Conservation (phyloP, 805 yeast species). For the Saturnispora serradocipensis region DNA sequence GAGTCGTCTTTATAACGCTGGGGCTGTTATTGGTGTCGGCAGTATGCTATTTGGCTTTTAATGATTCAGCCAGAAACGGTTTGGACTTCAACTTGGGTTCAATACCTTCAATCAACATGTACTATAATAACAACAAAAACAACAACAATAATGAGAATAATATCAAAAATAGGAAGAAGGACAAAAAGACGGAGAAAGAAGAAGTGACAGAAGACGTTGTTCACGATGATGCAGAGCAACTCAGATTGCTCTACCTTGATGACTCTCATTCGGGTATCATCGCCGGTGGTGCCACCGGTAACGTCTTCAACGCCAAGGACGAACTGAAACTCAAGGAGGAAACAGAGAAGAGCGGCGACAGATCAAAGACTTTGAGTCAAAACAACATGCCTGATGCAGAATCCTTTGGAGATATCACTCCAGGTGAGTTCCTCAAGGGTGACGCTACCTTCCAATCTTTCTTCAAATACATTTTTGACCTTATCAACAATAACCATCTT, state of each 20-base stretch:
- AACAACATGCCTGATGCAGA: slow-evolving; percentile 23
- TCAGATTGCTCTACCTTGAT: slow-evolving; percentile 20
- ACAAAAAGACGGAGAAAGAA: not conserved
- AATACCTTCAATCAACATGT: not conserved
- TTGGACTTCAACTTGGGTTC: not conserved
- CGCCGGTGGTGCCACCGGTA: slow-evolving; percentile 22
- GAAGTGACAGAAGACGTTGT: not conserved
- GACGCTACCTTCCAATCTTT: slow-evolving; percentile 27
- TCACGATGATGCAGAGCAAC: slow-evolving; percentile 17
- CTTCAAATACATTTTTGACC: slow-evolving; percentile 25
- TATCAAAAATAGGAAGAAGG: not conserved
- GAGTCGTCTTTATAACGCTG: not conserved
- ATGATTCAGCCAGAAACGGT: not conserved
- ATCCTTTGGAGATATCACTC: slow-evolving; percentile 19
- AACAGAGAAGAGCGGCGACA: slow-evolving; percentile 20
- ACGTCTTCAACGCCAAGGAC: slow-evolving; percentile 7
- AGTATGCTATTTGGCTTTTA: not conserved
- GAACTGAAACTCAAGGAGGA: slow-evolving; percentile 6
- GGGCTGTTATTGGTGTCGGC: not conserved
- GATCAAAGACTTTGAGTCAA: slow-evolving; percentile 23
- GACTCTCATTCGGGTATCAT: not conserved
- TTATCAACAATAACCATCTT: slow-evolving; percentile 23
- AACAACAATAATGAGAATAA: not conserved
- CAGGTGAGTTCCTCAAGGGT: slow-evolving; percentile 25
- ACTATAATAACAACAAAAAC: not conserved